These are phyloP conservation scores for Calonectria crousiana DNA, from an alignment of 2,329 filamentous ascomycete genomes.

Conservation along the genomic window DNA sequence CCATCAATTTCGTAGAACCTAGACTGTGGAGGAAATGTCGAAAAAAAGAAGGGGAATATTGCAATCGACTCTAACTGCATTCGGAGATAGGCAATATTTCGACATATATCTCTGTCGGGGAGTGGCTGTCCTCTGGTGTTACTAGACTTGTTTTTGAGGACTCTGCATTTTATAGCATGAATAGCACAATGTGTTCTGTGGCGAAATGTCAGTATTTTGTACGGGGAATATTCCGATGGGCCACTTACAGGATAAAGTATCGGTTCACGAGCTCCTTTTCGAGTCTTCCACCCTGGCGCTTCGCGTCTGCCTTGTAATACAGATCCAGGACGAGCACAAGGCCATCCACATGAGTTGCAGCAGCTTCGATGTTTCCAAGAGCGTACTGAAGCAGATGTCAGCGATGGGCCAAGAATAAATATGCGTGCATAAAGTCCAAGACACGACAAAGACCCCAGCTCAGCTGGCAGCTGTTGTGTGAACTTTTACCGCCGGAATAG, in stretches of 20 bases:
- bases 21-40: conserved; percentile 37
- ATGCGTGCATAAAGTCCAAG: not conserved
- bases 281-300: not conserved
- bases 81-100: conserved; percentile 9
- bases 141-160: not conserved
- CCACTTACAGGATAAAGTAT: not conserved
- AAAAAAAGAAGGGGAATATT: conserved; percentile 1
- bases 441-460: too few species aligned
- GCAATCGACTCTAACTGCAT: conserved; percentile 1
- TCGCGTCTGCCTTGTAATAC: not conserved
- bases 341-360: not conserved
- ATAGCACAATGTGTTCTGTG: not conserved
- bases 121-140: not conserved
- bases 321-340: not conserved
- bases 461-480: not conserved
- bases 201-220: not conserved
- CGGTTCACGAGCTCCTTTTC: not conserved
- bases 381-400: not conserved
- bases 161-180: not conserved
- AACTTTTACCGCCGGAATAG: not conserved
- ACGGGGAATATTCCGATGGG: not conserved
- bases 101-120: not conserved
- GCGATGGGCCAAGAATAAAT: not conserved
- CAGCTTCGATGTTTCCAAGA: not conserved
- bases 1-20: not conserved